A percentile compares a stretch with the other conserved stretches of the same genome.
These are phyloP conservation scores for Termitomyces sp. DNA, from an alignment of 768 basidiomycete genomes.

Conservation along the genomic window DNA sequence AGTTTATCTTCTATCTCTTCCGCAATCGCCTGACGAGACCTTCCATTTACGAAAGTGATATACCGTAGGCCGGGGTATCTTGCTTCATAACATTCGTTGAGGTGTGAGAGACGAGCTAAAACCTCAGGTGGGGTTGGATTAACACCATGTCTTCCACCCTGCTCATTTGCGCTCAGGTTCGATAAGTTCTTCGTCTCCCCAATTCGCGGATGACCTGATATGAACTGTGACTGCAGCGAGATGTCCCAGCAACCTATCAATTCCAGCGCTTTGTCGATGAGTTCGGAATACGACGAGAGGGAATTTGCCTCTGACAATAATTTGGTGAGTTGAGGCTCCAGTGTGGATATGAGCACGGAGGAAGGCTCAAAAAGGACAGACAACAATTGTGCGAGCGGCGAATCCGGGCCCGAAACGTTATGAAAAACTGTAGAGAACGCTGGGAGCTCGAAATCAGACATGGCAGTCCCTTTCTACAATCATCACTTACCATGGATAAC, in stretches of 20 bases:
- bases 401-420: conserved; percentile 24
- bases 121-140: conserved; percentile 67
- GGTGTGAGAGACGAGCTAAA: conserved; percentile 60
- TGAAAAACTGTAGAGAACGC: conserved; percentile 24
- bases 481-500: not conserved
- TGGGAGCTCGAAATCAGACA: conserved; percentile 22
- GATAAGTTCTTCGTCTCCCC: conserved; percentile 78
- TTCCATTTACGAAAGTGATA: conserved; percentile 90
- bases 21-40: conserved; percentile 63
- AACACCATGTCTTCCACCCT: conserved; percentile 41
- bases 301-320: conserved; percentile 19
- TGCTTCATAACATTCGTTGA: conserved; percentile 75
- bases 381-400: conserved; percentile 27
- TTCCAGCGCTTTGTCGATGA: conserved; percentile 50
- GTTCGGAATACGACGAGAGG: conserved; percentile 38
- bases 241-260: conserved; percentile 49
- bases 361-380: conserved; percentile 48
- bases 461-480: not conserved
- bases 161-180: conserved; percentile 72
- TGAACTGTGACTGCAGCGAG: conserved; percentile 51
- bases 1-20: conserved; percentile 76
- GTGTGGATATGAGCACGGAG: conserved; percentile 36
- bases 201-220: conserved; percentile 85
- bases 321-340: conserved; percentile 44
- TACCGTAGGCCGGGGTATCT: conserved; percentile 74